A percentile compares a stretch with the other conserved stretches of the same genome.
Conservation (phyloP, 1,284 basidiomycete genomes). For the Marasmius sp. region DNA sequence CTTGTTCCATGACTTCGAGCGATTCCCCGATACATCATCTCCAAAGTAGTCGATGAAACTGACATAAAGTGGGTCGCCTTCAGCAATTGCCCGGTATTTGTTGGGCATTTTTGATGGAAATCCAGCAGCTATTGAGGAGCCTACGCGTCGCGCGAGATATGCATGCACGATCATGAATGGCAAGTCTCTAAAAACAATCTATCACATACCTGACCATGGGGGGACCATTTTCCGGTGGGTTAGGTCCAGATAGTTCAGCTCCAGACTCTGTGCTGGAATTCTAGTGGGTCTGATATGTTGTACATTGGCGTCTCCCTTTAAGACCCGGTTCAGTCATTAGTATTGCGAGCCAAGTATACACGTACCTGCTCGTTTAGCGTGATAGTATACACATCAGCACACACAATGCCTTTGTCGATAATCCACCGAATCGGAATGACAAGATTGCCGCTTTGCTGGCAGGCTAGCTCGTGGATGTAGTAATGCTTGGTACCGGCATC, state of each 20-base stretch:
- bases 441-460: not conserved
- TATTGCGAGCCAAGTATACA: not conserved
- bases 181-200: no score
- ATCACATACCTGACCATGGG: not conserved
- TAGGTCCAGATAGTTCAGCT: not conserved
- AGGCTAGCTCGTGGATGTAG: not conserved
- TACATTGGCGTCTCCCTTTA: not conserved
- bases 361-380: not conserved
- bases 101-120: not conserved
- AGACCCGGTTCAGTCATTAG: no score
- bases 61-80: slow-evolving; percentile 4
- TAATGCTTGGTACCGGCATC: not conserved
- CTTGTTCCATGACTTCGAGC: slow-evolving; percentile 18
- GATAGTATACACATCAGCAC: not conserved
- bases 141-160: not conserved
- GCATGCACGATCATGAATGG: not conserved
- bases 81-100: not conserved
- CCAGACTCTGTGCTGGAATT: not conserved
- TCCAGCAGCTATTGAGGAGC: not conserved
- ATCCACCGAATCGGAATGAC: not conserved
- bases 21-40: slow-evolving; percentile 17
- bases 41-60: not conserved
- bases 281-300: not conserved
- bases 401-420: not conserved
- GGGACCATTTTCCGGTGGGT: not conserved